phyloP scores from a whole-genome alignment of 192 early-diverging fungal species.

The Podila epicladia region DNA sequence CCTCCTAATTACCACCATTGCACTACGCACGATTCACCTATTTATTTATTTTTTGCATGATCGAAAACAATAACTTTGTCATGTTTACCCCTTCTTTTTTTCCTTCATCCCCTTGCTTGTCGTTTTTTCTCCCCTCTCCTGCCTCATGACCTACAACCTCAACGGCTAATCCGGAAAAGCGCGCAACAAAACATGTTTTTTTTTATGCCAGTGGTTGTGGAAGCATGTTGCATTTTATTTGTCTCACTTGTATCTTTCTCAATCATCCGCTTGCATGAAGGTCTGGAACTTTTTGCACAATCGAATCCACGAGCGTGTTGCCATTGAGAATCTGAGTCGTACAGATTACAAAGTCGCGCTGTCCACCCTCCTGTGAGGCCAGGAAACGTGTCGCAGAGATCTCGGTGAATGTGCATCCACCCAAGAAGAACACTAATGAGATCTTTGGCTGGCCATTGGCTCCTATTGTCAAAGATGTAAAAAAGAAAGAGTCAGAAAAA shows the following conservation, averaged over 20 bases:
- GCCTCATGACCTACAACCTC: too few species aligned
- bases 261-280: constrained; percentile 25
- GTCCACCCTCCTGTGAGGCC: constrained; percentile 78
- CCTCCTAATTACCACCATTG: not conserved
- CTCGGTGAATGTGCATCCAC: constrained; percentile 95
- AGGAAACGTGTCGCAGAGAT: constrained; percentile 91
- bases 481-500: not conserved
- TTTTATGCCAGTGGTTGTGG: not conserved
- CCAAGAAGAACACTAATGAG: constrained; percentile 93
- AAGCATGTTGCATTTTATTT: not conserved
- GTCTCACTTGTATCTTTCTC: not conserved
- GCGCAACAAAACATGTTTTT: not conserved
- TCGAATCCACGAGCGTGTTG: constrained; percentile 74
- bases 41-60: not conserved
- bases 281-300: constrained; percentile 52
- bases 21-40: not conserved
- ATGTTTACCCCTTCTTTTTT: too few species aligned
- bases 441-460: constrained; percentile 66
- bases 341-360: constrained; percentile 84
- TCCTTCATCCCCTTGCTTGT: too few species aligned
- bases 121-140: too few species aligned
- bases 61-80: not conserved
- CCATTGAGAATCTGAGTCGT: constrained; percentile 95
- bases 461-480: constrained; percentile 40
- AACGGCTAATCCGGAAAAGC: not conserved